Conservation (phyloP, 2,329 filamentous ascomycete species). For the Pseudocercospora vitis region DNA sequence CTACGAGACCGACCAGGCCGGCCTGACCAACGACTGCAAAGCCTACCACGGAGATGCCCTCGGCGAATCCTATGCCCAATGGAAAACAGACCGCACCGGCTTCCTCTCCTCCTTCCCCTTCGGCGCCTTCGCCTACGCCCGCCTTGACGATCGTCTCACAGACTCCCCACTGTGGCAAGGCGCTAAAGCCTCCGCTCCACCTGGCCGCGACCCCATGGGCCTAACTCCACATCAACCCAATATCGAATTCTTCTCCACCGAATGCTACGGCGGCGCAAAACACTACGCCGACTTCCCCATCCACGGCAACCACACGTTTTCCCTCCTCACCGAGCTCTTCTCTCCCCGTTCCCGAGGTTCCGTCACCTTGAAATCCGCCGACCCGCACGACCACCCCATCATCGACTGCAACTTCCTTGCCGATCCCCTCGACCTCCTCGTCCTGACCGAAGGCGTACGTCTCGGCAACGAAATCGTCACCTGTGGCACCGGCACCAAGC, state of each 20-base stretch:
- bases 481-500: constrained; percentile 5
- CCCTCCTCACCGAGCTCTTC: constrained; percentile 12
- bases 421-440: constrained; percentile 6
- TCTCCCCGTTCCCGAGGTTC: neutral
- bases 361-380: neutral
- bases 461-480: constrained; percentile 11
- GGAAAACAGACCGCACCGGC: constrained; percentile 59
- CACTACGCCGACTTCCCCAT: neutral
- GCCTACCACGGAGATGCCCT: constrained; percentile 56
- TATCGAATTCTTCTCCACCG: constrained; percentile 61
- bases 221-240: constrained; percentile 58
- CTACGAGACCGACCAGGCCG: constrained; percentile 47
- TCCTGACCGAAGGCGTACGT: constrained; percentile 10
- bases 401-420: constrained; percentile 11
- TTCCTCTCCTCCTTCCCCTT: constrained; percentile 63
- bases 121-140: constrained; percentile 60
- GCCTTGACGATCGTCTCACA: constrained; percentile 59
- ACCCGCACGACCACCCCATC: constrained; percentile 6
- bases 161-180: constrained; percentile 53
- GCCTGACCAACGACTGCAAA: constrained; percentile 56
- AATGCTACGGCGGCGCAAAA: constrained; percentile 39
- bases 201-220: constrained; percentile 63
- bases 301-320: constrained; percentile 10
- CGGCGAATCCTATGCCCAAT: constrained; percentile 57
- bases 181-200: constrained; percentile 45